Evolutionary conservation across 306 rosid species (phyloP), one percentile per base, ranked within the genome.

Genomic region (Benincasa hispida): DNA sequence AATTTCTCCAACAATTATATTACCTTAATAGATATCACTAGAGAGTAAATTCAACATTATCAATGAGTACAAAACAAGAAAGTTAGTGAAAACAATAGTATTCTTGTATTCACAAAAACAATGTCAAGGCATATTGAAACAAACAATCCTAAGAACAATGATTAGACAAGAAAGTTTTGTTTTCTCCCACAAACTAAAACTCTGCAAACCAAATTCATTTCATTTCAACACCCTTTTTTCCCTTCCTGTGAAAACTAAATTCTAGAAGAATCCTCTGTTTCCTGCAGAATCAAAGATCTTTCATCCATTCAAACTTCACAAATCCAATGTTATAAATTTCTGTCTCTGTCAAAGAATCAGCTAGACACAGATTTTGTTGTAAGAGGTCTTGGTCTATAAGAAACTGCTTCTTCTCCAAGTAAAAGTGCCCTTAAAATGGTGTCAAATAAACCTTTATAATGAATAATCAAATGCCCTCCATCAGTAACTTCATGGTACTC

Each of bases 381-480:
- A 50, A 50, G 4, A 5, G 48, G 77, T 61, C 22, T 81, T 68
- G 91, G 90, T 81, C 69, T 87, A 77, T 85, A 87, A 53, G 75
- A 82, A 59, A 56, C 55, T 82, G 83, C 81, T 74, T 93, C 91
- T 83, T 93, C 92, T 74, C 97, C 92, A 66, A 91, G 92, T 86
- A 93, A 82, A 80, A 93, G 97, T 24, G 98, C 88, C 61, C 84
- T 91, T 56, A 93, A 77, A 85, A 93, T 90, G 60, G 89, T 91
- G 74, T 93, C 98, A 73, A 87, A 87, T 74, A 93, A 47, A 47
- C 98, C 97, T 70, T 80, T 69, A 74, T 93, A 93, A 78, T 93
- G 94, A 76, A 93, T 82, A 80, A 93, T 84, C 85, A 93, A 83
- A 85, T 93, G 98, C 7, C 98, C 98, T 47, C 98, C 98, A 72